Evolutionary conservation across 1,284 basidiomycete species (phyloP), one percentile per base, ranked within the genome.

Genomic region (Ganoderma sp.): DNA sequence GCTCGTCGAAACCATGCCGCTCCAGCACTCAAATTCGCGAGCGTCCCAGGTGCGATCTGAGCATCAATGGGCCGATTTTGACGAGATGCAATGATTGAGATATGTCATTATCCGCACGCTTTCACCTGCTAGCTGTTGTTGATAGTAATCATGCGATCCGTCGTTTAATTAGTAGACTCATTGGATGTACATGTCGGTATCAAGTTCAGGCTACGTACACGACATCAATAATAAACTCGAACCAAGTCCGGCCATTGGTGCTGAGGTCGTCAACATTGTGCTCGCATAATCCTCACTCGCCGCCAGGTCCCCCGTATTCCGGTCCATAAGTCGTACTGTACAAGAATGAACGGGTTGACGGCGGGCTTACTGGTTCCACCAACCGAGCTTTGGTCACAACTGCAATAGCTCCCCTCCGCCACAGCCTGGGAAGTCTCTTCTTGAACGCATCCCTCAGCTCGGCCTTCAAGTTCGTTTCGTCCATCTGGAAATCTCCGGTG

Each of bases 1-100:
- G 78, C 78, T 94, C 69, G 78, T 90, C 70, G 87, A 92, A 80
- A 94, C 93, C 8, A 76, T 82, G 37, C 58, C 58, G 9, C 58
- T 60, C 42, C 89, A 89, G 71, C 80, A 89, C 56, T 76, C 68
- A 39, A 75, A 81, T 25, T 82, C 61, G 72, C 79, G 74, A 45
- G 76, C 79, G 59, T 61, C 71, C 28, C 68, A 70, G 50, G 71
- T 78, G 54, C 79, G 57, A 10, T 39, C 22, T 8, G 58, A 60
- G 58, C 39, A 60, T n/a, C 58, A 60, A 60, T 92, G 90, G 90
- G 89, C 89, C 59, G 90, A 90, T 73, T 92, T 90, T 88, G 90
- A 91, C 75, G 22, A 60, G 15, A 15, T 60, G n/a, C 42, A 10
- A 42, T 22, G n/a, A 60, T 60, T 19, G 37, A 37, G 56, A 58